phyloP scores from a whole-genome alignment of 345 rosid genomes.

The Firmiana major region DNA sequence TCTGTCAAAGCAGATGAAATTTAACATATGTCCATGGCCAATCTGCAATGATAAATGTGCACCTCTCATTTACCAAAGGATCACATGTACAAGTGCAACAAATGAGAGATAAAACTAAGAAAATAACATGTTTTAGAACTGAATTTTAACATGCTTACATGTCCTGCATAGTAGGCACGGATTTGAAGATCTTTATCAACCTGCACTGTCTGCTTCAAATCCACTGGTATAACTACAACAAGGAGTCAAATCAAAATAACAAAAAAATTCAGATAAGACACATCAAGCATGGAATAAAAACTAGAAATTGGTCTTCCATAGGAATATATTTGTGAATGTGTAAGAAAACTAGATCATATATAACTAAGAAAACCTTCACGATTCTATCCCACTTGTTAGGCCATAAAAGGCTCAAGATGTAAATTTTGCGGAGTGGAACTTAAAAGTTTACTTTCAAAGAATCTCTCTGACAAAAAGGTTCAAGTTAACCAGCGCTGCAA shows the following conservation, averaged over 20 bases:
- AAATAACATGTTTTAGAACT: neutral
- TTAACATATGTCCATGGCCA: neutral
- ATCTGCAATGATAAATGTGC: neutral
- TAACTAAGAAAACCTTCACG: neutral
- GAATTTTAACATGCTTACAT: conserved; percentile 49
- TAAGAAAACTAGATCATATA: neutral
- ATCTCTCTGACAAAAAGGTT: neutral
- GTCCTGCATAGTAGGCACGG: conserved; percentile 95
- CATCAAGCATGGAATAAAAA: neutral
- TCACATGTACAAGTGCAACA: no score
- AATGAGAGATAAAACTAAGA: neutral
- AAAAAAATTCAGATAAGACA: neutral
- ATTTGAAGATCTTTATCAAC: conserved; percentile 87
- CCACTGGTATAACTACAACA: conserved; percentile 70
- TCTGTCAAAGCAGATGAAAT: conserved; percentile 2
- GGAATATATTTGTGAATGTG: neutral
- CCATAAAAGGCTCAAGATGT: neutral
- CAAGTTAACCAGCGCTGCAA: neutral
- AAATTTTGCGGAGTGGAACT: neutral
- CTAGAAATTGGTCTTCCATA: neutral
- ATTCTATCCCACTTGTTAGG: neutral
- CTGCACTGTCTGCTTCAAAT: conserved; percentile 88
- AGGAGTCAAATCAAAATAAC: neutral
- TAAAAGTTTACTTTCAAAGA: neutral
- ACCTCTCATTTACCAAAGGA: no score